These are phyloP conservation scores for Eutrema yunnanense DNA, from an alignment of 345 rosid species.

Conservation along the genomic window DNA sequence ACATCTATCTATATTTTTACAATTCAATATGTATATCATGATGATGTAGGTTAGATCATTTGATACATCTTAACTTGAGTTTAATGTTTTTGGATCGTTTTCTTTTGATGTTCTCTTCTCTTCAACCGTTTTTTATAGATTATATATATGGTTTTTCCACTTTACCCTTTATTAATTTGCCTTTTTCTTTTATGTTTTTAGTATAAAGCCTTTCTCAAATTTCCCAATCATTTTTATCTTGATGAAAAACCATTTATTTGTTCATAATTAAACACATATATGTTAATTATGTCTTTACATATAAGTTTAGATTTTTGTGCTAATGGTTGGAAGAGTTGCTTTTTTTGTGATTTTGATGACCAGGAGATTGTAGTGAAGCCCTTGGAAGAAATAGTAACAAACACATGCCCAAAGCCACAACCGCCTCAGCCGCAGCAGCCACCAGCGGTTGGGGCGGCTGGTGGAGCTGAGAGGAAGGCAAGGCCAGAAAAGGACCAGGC, in stretches of 20 bases:
- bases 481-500: constrained; percentile 82
- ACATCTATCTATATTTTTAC: neutral
- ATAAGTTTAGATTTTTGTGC: neutral
- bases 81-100: constrained; percentile 33
- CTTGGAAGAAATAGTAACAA: constrained; percentile 73
- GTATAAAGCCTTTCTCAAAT: constrained; percentile 9
- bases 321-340: neutral
- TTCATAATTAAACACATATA: neutral
- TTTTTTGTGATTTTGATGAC: neutral
- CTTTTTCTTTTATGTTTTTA: constrained; percentile 5
- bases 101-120: constrained; percentile 10
- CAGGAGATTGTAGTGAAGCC: constrained; percentile 94
- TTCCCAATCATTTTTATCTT: constrained; percentile 4
- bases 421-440: constrained; percentile 26
- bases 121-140: constrained; percentile 20
- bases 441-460: constrained; percentile 4
- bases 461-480: constrained; percentile 39
- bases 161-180: constrained; percentile 36
- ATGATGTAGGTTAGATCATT: neutral
- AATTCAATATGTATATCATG: neutral
- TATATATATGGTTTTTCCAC: constrained; percentile 31
- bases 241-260: constrained; percentile 3
- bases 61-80: neutral
- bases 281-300: constrained; percentile 5
- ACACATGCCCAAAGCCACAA: constrained; percentile 43